Conservation (phyloP, 768 basidiomycete species). For the Strobilomyces echinocephalus region DNA sequence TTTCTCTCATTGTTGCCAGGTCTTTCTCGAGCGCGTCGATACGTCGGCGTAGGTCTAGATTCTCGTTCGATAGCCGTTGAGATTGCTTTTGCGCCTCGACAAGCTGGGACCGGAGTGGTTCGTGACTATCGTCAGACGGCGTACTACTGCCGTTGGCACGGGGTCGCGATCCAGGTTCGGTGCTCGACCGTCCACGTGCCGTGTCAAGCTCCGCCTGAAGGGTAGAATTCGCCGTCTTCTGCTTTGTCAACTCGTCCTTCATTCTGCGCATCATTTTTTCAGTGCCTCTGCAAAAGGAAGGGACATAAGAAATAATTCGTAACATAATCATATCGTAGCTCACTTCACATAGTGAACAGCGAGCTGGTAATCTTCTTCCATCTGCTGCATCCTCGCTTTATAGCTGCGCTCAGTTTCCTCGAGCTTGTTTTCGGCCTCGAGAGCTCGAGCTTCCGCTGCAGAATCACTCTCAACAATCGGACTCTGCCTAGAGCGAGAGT, state of each 20-base stretch:
- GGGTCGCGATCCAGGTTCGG: slow-evolving; percentile 45
- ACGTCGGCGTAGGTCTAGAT: slow-evolving; percentile 69
- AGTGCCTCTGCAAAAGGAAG: slow-evolving; percentile 61
- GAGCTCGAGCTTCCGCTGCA: slow-evolving; percentile 43
- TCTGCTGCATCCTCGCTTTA: slow-evolving; percentile 75
- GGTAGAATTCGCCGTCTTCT: slow-evolving; percentile 73
- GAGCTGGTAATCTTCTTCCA: slow-evolving; percentile 94
- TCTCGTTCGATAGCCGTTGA: slow-evolving; percentile 66
- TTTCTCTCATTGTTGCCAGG: slow-evolving; percentile 64
- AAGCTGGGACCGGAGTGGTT: slow-evolving; percentile 66
- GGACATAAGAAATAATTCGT: slow-evolving; percentile 13
- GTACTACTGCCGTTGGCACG: slow-evolving; percentile 74
- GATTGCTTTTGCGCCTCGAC: slow-evolving; percentile 73
- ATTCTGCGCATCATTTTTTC: slow-evolving; percentile 97
- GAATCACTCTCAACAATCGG: slow-evolving; percentile 40
- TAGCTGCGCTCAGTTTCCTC: slow-evolving; percentile 76
- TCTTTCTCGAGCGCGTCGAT: slow-evolving; percentile 74
- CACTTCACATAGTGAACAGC: slow-evolving; percentile 98
- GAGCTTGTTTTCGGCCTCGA: slow-evolving; percentile 72
- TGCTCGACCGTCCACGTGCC: slow-evolving; percentile 54
- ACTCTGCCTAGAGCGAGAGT: slow-evolving; percentile 53
- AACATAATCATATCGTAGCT: slow-evolving; percentile 31
- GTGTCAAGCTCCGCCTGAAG: slow-evolving; percentile 84
- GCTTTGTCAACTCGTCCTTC: slow-evolving; percentile 91
- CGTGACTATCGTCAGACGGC: slow-evolving; percentile 69